These are phyloP conservation scores for Populus hybrid DNA, from an alignment of 441 rosid genomes.

Conservation along the genomic window DNA sequence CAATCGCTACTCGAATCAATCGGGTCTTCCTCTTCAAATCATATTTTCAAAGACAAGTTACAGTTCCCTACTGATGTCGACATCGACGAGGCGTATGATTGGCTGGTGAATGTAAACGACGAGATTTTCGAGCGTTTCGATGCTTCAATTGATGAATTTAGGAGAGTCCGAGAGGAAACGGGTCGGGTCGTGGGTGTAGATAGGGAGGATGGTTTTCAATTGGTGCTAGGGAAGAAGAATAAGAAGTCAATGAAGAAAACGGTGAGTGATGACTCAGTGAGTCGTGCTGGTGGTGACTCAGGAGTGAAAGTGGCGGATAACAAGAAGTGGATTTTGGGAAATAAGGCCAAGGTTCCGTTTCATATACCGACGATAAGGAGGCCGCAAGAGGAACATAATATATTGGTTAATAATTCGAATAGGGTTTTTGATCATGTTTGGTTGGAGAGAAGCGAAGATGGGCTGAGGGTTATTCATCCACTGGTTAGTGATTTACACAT, in stretches of 20 bases:
- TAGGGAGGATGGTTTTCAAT: slow-evolving; percentile 56
- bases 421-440: slow-evolving; percentile 76
- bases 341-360: slow-evolving; percentile 65
- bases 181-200: slow-evolving; percentile 40
- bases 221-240: slow-evolving; percentile 73
- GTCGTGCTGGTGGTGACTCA: slow-evolving; percentile 12
- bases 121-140: slow-evolving; percentile 65
- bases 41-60: slow-evolving; percentile 27
- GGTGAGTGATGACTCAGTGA: slow-evolving; percentile 16
- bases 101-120: slow-evolving; percentile 69
- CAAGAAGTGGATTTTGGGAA: slow-evolving; percentile 32
- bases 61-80: slow-evolving; percentile 37
- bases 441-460: slow-evolving; percentile 70
- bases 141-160: slow-evolving; percentile 51
- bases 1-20: slow-evolving; percentile 52
- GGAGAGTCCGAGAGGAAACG: slow-evolving; percentile 31
- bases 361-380: slow-evolving; percentile 62
- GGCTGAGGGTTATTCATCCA: slow-evolving; percentile 65
- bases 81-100: slow-evolving; percentile 53
- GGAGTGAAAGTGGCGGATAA: slow-evolving; percentile 56
- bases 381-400: slow-evolving; percentile 74
- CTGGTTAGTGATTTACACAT: slow-evolving; percentile 51
- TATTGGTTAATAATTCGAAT: slow-evolving; percentile 66
- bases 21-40: slow-evolving; percentile 40
- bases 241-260: slow-evolving; percentile 11